A percentile compares a stretch with the other conserved stretches of the same genome.
Conservation (phyloP, 177 flowering plant genomes). For the Telopea speciosissima region DNA sequence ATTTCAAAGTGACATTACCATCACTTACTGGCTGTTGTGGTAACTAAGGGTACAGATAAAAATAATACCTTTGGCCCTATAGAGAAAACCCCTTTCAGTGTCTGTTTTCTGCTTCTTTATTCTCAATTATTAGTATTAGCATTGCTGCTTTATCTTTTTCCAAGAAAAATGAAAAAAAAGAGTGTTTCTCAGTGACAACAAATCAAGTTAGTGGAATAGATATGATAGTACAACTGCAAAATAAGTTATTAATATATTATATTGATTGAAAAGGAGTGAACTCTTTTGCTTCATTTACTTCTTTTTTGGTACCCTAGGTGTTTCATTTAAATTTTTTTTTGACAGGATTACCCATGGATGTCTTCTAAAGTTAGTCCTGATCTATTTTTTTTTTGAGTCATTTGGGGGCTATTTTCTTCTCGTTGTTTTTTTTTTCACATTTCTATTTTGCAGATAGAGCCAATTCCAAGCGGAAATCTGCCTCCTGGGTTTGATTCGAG, state of each 20-base stretch:
- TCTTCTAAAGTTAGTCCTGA: not conserved
- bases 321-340: not conserved
- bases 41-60: too few relatives aligned
- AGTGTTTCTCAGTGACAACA: not conserved
- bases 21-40: too few relatives aligned
- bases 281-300: not conserved
- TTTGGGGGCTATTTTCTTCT: constrained; percentile 10
- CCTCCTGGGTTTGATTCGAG: constrained; percentile 99
- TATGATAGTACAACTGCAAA: not conserved
- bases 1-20: too few relatives aligned
- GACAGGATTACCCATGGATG: not conserved
- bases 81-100: not conserved
- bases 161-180: too few relatives aligned
- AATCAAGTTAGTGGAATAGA: not conserved
- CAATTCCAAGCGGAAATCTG: constrained; percentile 97
- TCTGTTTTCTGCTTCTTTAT: not conserved
- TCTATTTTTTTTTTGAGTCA: not conserved
- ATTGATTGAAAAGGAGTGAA: not conserved
- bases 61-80: not conserved
- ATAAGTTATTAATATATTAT: too few relatives aligned
- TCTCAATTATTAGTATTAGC: too few relatives aligned
- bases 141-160: too few relatives aligned
- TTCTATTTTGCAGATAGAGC: constrained; percentile 93
- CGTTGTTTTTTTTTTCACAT: constrained; percentile 20
- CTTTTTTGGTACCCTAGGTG: not conserved